Percentiles rank a stretch among this genome's conserved stretches.
phyloP scores from a whole-genome alignment of 176 grass and related monocot genomes.

The Melocanna baccifera region DNA sequence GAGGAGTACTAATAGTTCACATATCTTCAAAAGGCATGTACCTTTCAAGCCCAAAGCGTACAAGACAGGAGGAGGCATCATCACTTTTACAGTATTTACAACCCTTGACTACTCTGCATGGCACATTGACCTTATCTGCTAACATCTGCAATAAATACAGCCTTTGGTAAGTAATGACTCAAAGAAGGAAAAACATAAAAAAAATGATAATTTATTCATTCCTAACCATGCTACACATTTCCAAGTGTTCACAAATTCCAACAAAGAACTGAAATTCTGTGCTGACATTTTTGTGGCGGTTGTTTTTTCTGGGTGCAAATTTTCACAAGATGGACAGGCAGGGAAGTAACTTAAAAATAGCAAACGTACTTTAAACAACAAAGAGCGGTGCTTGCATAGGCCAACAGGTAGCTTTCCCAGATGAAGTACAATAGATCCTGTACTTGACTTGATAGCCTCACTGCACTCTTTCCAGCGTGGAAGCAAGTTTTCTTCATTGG shows the following conservation, averaged over 20 bases:
- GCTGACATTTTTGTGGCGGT: not conserved
- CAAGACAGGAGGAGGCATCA: slow-evolving; percentile 81
- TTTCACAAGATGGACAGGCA: slow-evolving; percentile 22
- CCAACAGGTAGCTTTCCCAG: slow-evolving; percentile 75
- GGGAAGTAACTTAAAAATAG: not conserved
- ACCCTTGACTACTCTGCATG: slow-evolving; percentile 91
- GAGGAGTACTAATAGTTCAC: not conserved
- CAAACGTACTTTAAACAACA: slow-evolving; percentile 77
- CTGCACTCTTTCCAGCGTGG: slow-evolving; percentile 70
- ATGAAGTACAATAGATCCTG: slow-evolving; percentile 65
- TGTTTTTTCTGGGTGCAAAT: slow-evolving; percentile 1
- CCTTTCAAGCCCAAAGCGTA: slow-evolving; percentile 94
- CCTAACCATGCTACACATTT: not conserved
- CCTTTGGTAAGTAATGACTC: not conserved
- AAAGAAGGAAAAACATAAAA: not conserved
- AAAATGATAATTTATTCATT: not conserved
- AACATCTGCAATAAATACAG: slow-evolving; percentile 53
- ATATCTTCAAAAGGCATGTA: slow-evolving; percentile 28
- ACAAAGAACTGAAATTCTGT: not conserved
- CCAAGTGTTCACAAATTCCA: not conserved
- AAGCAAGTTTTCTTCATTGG: slow-evolving; percentile 64
- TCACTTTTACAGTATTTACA: slow-evolving; percentile 92
- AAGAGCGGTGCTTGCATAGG: slow-evolving; percentile 89
- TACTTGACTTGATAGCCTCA: slow-evolving; percentile 59
- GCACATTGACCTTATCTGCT: slow-evolving; percentile 80